These are phyloP conservation scores for Pyrenophora teres DNA, from an alignment of 2,329 filamentous ascomycete species.

Conservation along the genomic window DNA sequence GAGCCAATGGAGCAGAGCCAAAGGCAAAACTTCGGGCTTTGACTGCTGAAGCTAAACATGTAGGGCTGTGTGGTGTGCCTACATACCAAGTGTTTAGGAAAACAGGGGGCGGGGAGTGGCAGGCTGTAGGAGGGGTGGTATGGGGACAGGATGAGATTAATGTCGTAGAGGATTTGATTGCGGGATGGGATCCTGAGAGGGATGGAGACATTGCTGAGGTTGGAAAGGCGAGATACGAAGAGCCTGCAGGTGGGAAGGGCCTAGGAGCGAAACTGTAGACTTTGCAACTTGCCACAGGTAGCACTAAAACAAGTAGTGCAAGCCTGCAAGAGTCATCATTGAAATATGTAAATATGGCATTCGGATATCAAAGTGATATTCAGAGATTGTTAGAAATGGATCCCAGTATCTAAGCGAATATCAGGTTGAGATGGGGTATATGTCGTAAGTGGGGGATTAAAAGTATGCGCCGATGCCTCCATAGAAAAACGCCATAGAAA, in stretches of 20 bases:
- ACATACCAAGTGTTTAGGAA: conserved; percentile 37
- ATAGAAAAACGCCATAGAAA: neutral
- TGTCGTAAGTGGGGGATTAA: neutral
- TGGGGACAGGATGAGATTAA: conserved; percentile 45
- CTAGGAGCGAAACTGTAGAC: conserved; percentile 7
- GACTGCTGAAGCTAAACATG: conserved; percentile 38
- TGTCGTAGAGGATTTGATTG: conserved; percentile 43
- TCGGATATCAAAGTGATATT: neutral
- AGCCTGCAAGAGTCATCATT: neutral
- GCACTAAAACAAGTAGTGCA: neutral
- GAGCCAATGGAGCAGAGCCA: conserved; percentile 27
- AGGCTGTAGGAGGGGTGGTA: conserved; percentile 29
- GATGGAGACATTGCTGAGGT: conserved; percentile 12
- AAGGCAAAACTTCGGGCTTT: conserved; percentile 34
- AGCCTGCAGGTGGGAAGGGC: neutral
- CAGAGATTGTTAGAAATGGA: neutral
- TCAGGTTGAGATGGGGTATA: neutral
- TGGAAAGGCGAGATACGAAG: conserved; percentile 9
- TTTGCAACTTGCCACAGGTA: neutral
- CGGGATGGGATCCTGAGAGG: conserved; percentile 33
- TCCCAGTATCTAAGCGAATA: neutral
- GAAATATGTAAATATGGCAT: too few relatives aligned
- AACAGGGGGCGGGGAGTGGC: conserved; percentile 13
- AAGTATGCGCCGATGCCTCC: neutral
- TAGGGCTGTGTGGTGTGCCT: conserved; percentile 42